These are phyloP conservation scores for Albatrellus ellisii DNA, from an alignment of 768 basidiomycete species.

Conservation along the genomic window DNA sequence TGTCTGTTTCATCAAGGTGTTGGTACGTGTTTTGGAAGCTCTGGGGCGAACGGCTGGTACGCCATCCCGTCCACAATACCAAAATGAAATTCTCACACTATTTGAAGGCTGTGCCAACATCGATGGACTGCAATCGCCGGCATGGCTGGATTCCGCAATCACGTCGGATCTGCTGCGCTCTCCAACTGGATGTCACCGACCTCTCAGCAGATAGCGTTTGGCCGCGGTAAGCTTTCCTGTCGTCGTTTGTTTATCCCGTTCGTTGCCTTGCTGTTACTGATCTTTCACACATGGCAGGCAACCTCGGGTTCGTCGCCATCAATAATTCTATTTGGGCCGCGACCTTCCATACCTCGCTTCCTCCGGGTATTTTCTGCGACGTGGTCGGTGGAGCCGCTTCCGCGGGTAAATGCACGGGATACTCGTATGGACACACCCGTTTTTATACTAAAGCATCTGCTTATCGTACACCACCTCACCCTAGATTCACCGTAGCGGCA, in stretches of 20 bases:
- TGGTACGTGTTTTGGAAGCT: slow-evolving; percentile 37
- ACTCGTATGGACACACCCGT: slow-evolving; percentile 26
- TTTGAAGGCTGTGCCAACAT: slow-evolving; percentile 44
- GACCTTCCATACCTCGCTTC: slow-evolving; percentile 43
- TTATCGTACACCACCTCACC: too few relatives aligned
- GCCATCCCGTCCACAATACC: neutral
- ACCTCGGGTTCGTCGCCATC: slow-evolving; percentile 49
- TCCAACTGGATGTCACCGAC: slow-evolving; percentile 46
- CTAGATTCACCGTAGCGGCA: slow-evolving; percentile 10
- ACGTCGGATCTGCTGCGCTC: slow-evolving; percentile 36
- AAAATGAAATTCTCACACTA: neutral
- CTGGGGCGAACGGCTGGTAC: slow-evolving; percentile 40
- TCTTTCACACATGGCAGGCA: slow-evolving; percentile 22
- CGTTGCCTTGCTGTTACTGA: too few relatives aligned
- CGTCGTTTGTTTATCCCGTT: too few relatives aligned
- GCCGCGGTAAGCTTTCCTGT: slow-evolving; percentile 30
- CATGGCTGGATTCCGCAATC: slow-evolving; percentile 49
- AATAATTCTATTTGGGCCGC: slow-evolving; percentile 48
- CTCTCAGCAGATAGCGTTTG: slow-evolving; percentile 52
- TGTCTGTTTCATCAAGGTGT: slow-evolving; percentile 17
- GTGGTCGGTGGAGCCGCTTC: slow-evolving; percentile 36
- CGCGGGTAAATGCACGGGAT: slow-evolving; percentile 34
- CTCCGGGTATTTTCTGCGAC: slow-evolving; percentile 51
- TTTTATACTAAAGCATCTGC: neutral
- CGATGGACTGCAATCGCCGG: slow-evolving; percentile 43